These are phyloP conservation scores for Cyclotella distinguenda DNA, from an alignment of 108 stramenopile species.

Conservation along the genomic window DNA sequence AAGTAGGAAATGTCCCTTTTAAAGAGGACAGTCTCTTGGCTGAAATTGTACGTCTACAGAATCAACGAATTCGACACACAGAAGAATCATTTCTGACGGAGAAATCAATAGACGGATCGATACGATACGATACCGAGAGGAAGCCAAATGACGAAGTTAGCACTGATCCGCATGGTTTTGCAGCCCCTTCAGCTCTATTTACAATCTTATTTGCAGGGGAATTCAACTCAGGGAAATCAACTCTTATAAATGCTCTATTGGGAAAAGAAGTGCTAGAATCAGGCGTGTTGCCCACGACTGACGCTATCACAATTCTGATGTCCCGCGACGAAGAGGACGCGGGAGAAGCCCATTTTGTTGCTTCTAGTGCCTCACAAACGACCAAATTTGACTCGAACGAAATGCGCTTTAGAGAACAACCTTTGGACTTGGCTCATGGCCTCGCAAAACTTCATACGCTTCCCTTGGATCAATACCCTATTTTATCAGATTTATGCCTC, in stretches of 20 bases:
- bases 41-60: constrained; percentile 26
- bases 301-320: constrained; percentile 67
- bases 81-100: no score
- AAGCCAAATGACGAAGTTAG: not conserved
- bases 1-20: constrained; percentile 49
- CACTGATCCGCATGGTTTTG: not conserved
- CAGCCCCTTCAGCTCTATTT: constrained; percentile 45
- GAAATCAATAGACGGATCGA: no score
- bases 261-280: constrained; percentile 72
- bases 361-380: not conserved
- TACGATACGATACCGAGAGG: no score
- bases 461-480: constrained; percentile 45
- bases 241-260: constrained; percentile 81
- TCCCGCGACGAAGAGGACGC: constrained; percentile 11
- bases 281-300: constrained; percentile 82
- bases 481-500: constrained; percentile 68
- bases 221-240: constrained; percentile 88
- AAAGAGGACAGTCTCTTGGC: constrained; percentile 35
- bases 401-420: not conserved
- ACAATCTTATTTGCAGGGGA: constrained; percentile 81
- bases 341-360: not conserved
- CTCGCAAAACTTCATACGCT: constrained; percentile 32
- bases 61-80: constrained; percentile 13
- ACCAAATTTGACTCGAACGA: not conserved
- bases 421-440: not conserved